phyloP scores from a whole-genome alignment of 345 rosid species.

The Schrenkiella parvula region DNA sequence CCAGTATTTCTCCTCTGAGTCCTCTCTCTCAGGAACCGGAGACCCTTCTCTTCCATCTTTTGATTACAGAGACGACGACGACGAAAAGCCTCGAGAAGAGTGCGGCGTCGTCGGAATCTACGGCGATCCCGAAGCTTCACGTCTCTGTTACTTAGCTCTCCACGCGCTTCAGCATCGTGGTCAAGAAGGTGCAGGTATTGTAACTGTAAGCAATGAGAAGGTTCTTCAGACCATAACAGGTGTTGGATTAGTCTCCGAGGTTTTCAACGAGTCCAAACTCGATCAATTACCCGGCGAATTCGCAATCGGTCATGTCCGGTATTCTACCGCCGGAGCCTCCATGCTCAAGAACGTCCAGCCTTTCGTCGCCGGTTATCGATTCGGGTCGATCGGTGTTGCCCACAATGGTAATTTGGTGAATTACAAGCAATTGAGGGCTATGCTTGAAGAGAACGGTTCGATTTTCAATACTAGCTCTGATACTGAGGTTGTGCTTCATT shows the following conservation, averaged over 20 bases:
- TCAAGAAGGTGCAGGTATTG: constrained; percentile 99
- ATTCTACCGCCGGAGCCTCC: constrained; percentile 91
- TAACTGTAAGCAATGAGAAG: constrained; percentile 54
- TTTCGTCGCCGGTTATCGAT: constrained; percentile 89
- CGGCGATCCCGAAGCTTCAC: constrained; percentile 90
- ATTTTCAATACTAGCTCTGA: constrained; percentile 92
- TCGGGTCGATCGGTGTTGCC: constrained; percentile 90
- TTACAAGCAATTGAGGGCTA: constrained; percentile 56
- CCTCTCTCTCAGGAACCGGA: constrained; percentile 19
- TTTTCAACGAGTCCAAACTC: constrained; percentile 80
- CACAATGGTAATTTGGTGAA: constrained; percentile 95
- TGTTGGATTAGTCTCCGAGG: constrained; percentile 92
- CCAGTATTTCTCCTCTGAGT: constrained; percentile 40
- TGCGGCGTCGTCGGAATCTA: constrained; percentile 96
- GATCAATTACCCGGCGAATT: constrained; percentile 78
- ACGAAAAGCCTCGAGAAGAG: constrained; percentile 93
- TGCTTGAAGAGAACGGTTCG: constrained; percentile 81
- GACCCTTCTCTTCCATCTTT: constrained; percentile 17
- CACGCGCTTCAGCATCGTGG: constrained; percentile 98
- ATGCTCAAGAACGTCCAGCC: constrained; percentile 98
- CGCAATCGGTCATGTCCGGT: constrained; percentile 91
- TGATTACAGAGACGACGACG: constrained; percentile 25
- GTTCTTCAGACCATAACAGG: constrained; percentile 87
- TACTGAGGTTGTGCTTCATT: constrained; percentile 96
- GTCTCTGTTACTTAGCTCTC: constrained; percentile 86